Conservation (phyloP, 2,329 filamentous ascomycete species). For the Claviceps sorghi region DNA sequence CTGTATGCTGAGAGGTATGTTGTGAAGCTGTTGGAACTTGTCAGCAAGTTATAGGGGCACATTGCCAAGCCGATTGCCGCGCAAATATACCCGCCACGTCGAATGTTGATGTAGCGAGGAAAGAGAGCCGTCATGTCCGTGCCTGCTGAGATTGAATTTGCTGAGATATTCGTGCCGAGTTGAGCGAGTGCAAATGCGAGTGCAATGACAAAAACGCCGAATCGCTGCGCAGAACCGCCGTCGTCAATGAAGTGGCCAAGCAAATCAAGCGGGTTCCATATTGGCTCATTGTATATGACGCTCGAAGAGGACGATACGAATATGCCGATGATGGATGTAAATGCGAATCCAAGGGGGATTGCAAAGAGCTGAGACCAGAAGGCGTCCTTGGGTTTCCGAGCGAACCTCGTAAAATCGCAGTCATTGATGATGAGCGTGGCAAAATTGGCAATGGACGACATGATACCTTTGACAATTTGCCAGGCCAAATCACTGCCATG, state of each 20-base stretch:
- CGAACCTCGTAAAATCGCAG: constrained; percentile 76
- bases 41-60: constrained; percentile 73
- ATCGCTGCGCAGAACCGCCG: constrained; percentile 52
- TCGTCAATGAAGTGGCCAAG: constrained; percentile 54
- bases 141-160: constrained; percentile 71
- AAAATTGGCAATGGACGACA: constrained; percentile 84
- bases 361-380: constrained; percentile 67
- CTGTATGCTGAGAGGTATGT: constrained; percentile 86
- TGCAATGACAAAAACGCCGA: constrained; percentile 62
- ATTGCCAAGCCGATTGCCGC: constrained; percentile 67
- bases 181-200: constrained; percentile 62
- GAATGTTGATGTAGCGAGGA: constrained; percentile 69
- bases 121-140: constrained; percentile 71
- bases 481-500: constrained; percentile 60
- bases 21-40: constrained; percentile 65
- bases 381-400: constrained; percentile 58
- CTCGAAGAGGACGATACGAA: constrained; percentile 60
- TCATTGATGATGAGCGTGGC: constrained; percentile 73
- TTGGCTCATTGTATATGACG: constrained; percentile 49
- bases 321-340: constrained; percentile 77
- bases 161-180: constrained; percentile 74
- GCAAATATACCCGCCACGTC: constrained; percentile 76
- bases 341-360: constrained; percentile 55
- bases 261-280: constrained; percentile 61
- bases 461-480: constrained; percentile 72